A percentile compares a stretch with the other conserved stretches of the same genome.
Evolutionary conservation across 2,329 filamentous ascomycete genomes (phyloP).

Genomic region (Dactylellina cionopaga): DNA sequence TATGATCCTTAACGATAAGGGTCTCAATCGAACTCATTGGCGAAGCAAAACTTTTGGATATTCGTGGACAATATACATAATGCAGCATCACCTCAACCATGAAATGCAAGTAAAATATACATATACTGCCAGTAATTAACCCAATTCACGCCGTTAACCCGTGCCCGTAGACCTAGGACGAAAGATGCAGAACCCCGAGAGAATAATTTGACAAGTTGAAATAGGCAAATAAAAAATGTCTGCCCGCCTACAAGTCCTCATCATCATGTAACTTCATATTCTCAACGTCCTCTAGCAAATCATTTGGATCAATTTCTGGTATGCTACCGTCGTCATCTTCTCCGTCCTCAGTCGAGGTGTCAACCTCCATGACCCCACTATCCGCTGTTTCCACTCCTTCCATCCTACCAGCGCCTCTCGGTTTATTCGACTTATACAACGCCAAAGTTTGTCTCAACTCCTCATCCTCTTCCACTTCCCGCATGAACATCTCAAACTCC

Average conservation of each 20-base stretch:
- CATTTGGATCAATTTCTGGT: constrained; percentile 77
- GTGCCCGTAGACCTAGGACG: constrained; percentile 7
- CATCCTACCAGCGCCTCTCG: constrained; percentile 61
- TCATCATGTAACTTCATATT: constrained; percentile 56
- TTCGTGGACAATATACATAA: constrained; percentile 30
- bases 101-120: constrained; percentile 10
- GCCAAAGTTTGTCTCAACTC: constrained; percentile 85
- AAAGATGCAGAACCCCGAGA: constrained; percentile 15
- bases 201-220: constrained; percentile 3
- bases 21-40: too few species aligned
- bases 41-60: constrained; percentile 41
- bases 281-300: constrained; percentile 55
- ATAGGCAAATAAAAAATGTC: neutral
- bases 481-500: constrained; percentile 97
- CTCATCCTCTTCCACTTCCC: constrained; percentile 93
- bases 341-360: constrained; percentile 67
- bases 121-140: constrained; percentile 7
- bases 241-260: constrained; percentile 40
- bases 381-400: constrained; percentile 63
- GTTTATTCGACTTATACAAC: constrained; percentile 77
- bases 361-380: constrained; percentile 66
- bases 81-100: neutral
- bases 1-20: neutral
- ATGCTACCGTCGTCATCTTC: constrained; percentile 69
- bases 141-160: constrained; percentile 45